phyloP scores from a whole-genome alignment of 441 rosid species.

The Jatropha podagrica region DNA sequence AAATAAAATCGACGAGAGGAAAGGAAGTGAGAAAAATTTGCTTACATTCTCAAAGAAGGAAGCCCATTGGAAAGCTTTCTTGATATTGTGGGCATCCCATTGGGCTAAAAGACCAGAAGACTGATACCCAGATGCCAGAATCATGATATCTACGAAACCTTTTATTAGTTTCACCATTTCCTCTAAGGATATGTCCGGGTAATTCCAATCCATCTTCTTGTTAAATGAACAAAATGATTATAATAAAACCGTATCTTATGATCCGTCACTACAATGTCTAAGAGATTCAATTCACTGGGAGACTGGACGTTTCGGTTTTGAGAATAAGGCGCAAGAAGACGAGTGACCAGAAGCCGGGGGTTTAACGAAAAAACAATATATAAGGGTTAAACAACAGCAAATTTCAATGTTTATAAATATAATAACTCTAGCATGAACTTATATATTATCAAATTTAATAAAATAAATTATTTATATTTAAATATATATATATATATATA shows the following conservation, averaged over 20 bases:
- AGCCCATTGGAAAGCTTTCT: constrained; percentile 77
- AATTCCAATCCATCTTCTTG: constrained; percentile 62
- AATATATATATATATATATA: too few species aligned
- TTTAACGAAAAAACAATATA: too few species aligned
- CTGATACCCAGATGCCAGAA: constrained; percentile 74
- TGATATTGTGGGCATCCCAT: constrained; percentile 64
- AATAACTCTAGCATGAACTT: too few species aligned
- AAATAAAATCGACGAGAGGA: background rate
- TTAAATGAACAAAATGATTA: background rate
- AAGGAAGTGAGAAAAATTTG: constrained; percentile 1
- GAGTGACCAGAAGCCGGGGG: background rate
- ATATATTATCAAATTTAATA: too few species aligned
- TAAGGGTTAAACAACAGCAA: too few species aligned
- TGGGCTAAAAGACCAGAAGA: constrained; percentile 67
- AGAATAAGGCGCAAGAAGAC: constrained; percentile 5
- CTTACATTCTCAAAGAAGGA: constrained; percentile 70
- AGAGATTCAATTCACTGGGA: background rate
- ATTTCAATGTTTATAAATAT: too few species aligned
- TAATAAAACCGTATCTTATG: too few species aligned
- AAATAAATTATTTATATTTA: too few species aligned
- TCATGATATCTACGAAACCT: constrained; percentile 76
- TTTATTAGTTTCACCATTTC: constrained; percentile 57
- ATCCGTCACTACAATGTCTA: too few species aligned
- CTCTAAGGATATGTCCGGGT: constrained; percentile 55
- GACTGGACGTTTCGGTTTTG: background rate